Percentiles rank a stretch among this genome's conserved stretches.
These are phyloP conservation scores for Leccinum barrowsii DNA, from an alignment of 768 basidiomycete genomes.

Conservation along the genomic window DNA sequence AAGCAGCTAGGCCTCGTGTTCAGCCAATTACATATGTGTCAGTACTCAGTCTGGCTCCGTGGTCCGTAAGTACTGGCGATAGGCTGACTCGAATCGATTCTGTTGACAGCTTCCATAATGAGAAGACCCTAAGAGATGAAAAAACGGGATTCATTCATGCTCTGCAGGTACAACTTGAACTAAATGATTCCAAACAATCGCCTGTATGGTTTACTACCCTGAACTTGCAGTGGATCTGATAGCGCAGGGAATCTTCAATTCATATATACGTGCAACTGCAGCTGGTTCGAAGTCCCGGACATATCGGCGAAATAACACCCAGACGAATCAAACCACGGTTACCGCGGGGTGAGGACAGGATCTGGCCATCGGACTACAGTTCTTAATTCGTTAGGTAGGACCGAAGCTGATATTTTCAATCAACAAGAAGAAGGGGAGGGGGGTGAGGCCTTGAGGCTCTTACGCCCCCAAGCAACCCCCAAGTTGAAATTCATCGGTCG, in stretches of 20 bases:
- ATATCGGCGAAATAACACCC: neutral
- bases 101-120: neutral
- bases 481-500: neutral
- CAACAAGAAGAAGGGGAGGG: neutral
- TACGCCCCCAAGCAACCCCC: neutral
- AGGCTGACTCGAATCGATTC: neutral
- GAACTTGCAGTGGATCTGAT: neutral
- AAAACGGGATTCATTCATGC: neutral
- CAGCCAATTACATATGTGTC: neutral
- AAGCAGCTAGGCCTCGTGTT: neutral
- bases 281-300: neutral
- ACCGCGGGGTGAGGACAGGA: neutral
- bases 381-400: neutral
- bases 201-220: too few species aligned
- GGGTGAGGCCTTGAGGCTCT: neutral
- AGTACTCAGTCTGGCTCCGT: neutral
- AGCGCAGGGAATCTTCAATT: neutral
- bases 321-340: neutral
- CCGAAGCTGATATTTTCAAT: neutral
- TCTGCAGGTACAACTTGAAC: neutral
- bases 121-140: neutral
- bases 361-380: neutral
- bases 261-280: neutral
- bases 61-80: neutral
- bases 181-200: too few species aligned